A percentile compares a stretch with the other conserved stretches of the same genome.
Evolutionary conservation across 805 yeast genomes (phyloP).

Genomic region (Kazachstania taianensis): DNA sequence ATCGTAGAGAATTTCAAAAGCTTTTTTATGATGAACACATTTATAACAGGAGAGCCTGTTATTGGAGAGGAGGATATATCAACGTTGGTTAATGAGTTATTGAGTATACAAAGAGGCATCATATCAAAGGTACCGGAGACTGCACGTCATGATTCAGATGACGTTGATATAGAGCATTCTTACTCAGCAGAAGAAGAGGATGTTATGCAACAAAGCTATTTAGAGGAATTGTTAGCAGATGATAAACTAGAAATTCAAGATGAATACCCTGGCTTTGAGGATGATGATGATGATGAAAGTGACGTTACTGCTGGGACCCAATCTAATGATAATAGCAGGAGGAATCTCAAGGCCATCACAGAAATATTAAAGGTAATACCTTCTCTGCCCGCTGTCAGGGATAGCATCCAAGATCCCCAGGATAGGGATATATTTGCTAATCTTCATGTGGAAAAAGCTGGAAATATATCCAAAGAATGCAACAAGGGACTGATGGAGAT

Average conservation of each 20-base stretch:
- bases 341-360: background rate
- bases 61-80: background rate
- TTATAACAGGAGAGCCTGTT: background rate
- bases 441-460: too few species aligned
- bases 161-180: constrained; percentile 2
- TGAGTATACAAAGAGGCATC: background rate
- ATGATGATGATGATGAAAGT: constrained; percentile 1
- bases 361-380: background rate
- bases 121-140: background rate
- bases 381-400: too few species aligned
- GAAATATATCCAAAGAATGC: too few species aligned
- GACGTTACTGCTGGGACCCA: constrained; percentile 1
- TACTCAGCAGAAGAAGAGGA: constrained; percentile 7
- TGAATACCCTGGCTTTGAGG: constrained; percentile 4
- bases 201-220: constrained; percentile 17
- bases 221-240: constrained; percentile 14
- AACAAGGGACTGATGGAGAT: too few species aligned
- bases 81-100: background rate
- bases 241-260: constrained; percentile 9
- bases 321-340: background rate
- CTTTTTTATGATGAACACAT: background rate
- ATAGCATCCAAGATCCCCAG: too few species aligned
- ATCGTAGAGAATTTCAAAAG: background rate
- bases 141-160: background rate
- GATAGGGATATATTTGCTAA: too few species aligned